Percentiles rank a stretch among this genome's conserved stretches.
phyloP scores from a whole-genome alignment of 1,139 yeast species.

The Meyerozyma sp. region DNA sequence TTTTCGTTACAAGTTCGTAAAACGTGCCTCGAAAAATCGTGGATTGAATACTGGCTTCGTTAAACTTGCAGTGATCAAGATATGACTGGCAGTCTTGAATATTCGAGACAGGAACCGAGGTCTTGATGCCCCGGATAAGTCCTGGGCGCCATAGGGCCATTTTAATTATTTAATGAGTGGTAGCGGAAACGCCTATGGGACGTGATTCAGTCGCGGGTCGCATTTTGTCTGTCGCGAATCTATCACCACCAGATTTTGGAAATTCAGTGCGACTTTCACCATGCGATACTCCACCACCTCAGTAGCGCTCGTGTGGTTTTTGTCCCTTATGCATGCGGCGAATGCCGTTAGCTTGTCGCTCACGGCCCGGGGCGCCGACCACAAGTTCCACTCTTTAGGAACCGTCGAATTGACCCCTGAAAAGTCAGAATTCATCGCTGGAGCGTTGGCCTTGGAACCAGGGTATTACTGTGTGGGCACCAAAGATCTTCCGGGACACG shows the following conservation, averaged over 20 bases:
- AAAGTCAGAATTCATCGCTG: neutral
- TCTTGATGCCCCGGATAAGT: neutral
- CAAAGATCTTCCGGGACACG: conserved; percentile 19
- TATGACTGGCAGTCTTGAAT: conserved; percentile 23
- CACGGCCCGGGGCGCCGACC: neutral
- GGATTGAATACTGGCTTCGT: conserved; percentile 19
- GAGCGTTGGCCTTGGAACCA: conserved; percentile 2
- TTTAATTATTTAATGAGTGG: neutral
- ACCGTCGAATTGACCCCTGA: neutral
- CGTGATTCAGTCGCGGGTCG: neutral
- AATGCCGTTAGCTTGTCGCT: neutral
- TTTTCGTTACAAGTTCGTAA: conserved; percentile 56
- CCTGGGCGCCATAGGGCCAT: neutral
- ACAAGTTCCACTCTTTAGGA: neutral
- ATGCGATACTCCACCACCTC: neutral
- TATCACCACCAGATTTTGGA: too few relatives aligned
- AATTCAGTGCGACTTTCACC: neutral
- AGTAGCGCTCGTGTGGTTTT: neutral
- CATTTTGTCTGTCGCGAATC: too few relatives aligned
- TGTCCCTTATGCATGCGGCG: neutral
- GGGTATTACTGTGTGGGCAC: conserved; percentile 29
- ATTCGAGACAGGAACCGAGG: conserved; percentile 4
- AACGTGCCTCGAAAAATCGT: conserved; percentile 64
- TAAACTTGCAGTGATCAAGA: conserved; percentile 22
- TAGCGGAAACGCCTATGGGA: neutral